These are phyloP conservation scores for Eucalyptus dawsonii DNA, from an alignment of 345 rosid species.

Conservation along the genomic window DNA sequence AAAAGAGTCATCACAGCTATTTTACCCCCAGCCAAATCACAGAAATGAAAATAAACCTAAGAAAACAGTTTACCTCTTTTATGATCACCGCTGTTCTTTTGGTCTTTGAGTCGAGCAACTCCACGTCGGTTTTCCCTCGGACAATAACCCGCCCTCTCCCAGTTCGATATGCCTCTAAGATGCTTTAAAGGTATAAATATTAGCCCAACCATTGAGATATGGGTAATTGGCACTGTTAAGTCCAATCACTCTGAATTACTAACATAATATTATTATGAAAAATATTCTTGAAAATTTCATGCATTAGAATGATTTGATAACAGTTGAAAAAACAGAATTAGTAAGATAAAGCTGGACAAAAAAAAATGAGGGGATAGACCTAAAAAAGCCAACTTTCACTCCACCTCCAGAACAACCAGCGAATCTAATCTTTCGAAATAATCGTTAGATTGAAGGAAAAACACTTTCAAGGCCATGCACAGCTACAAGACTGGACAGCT, in stretches of 20 bases:
- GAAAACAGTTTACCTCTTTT: slow-evolving; percentile 49
- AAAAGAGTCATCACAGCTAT: neutral
- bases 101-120: slow-evolving; percentile 65
- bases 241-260: neutral
- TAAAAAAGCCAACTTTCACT: neutral
- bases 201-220: neutral
- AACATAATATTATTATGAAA: neutral
- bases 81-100: slow-evolving; percentile 70
- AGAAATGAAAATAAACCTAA: neutral
- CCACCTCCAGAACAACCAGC: neutral
- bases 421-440: neutral
- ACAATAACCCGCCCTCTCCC: slow-evolving; percentile 77
- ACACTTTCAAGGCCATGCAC: neutral
- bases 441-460: neutral
- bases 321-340: neutral
- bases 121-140: slow-evolving; percentile 84
- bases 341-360: neutral
- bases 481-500: neutral
- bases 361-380: neutral
- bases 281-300: neutral
- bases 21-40: neutral
- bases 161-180: slow-evolving; percentile 87
- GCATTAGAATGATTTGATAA: neutral
- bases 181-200: slow-evolving; percentile 23
- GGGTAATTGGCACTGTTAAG: neutral